phyloP scores from a whole-genome alignment of 1,284 basidiomycete species.

The Apiotrichum veenhuisii region DNA sequence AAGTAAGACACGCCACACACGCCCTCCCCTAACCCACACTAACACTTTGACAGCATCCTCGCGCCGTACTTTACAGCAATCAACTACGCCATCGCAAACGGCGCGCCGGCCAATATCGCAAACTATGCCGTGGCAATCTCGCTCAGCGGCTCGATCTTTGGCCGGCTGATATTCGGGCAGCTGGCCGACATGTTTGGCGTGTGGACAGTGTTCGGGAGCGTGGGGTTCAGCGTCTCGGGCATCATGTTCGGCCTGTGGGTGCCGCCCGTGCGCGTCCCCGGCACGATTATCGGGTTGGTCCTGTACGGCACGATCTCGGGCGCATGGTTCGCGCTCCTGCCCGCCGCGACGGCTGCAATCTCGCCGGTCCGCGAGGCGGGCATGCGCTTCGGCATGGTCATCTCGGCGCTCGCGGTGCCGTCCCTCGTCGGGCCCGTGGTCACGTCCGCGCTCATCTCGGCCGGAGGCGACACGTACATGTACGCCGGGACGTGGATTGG shows the following conservation, averaged over 20 bases:
- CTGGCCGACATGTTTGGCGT: slow-evolving; percentile 41
- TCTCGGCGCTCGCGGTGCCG: slow-evolving; percentile 30
- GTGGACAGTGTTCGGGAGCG: slow-evolving; percentile 32
- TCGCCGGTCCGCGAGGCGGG: slow-evolving; percentile 45
- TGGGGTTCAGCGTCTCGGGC: slow-evolving; percentile 24
- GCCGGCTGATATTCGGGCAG: slow-evolving; percentile 32
- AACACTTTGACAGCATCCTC: slow-evolving; percentile 24
- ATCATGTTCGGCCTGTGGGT: slow-evolving; percentile 42
- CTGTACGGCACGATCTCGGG: slow-evolving; percentile 39
- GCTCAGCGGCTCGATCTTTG: slow-evolving; percentile 39
- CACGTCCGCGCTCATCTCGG: slow-evolving; percentile 22
- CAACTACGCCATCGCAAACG: slow-evolving; percentile 26
- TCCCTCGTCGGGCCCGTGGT: slow-evolving; percentile 42
- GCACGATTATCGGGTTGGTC: slow-evolving; percentile 36
- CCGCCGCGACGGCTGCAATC: slow-evolving; percentile 37
- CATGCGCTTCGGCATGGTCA: slow-evolving; percentile 44
- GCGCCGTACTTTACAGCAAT: slow-evolving; percentile 39
- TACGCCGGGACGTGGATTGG: slow-evolving; percentile 12
- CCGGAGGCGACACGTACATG: slow-evolving; percentile 22
- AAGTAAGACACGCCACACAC: slow-evolving; percentile 24
- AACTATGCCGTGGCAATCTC: slow-evolving; percentile 41
- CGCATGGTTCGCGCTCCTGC: slow-evolving; percentile 41
- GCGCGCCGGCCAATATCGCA: slow-evolving; percentile 17
- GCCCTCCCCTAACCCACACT: not conserved
- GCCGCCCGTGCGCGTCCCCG: slow-evolving; percentile 4